Base-by-base conservation (phyloP, 2,329 filamentous ascomycete genomes). In the Plectosphaerella cucumerina region DNA sequence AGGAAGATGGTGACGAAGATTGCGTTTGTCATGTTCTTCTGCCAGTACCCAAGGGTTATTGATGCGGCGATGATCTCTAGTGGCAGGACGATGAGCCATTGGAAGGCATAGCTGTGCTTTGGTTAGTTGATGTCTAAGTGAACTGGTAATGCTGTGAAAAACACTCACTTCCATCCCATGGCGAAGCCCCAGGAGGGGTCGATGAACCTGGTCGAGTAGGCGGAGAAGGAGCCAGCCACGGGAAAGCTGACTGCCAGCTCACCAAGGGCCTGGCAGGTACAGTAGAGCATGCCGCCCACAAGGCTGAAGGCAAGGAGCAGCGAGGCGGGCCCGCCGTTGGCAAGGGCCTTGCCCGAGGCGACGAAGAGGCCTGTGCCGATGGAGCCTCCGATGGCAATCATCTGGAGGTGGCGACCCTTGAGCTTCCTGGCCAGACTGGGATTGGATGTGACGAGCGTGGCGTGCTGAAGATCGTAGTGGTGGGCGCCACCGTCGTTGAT, bases 351-450 rank as follows among this genome's bases (percentile, higher is more conserved):
- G 48, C 89, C 90, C 1, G 89, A 93, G 20, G 89, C 87, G 37
- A 97, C 89, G 65, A 96, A 96, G 3, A 97, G 75, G 57, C 92
- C 91, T 21, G 88, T 92, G 82, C 88, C 89, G 61, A 96, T 96
- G 11, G 89, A 93, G 42, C 92, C 92, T 60, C 91, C 91, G 59
- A 97, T 96, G 14, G 93, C 93, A 75, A 97, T 97, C 93, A 97
- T 97, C 73, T 97, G 92, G 65, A 97, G 66, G 74, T 97, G 93
- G 45, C 91, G 80, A 18, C 85, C 84, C 70, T 95, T 94, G 59
- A 96, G 71, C 66, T 84, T 86, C 62, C 91, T 79, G 47, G 87
- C 83, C 47, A 97, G 76, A 8, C 87, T 84, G 44, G 89, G 86
- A 57, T 85, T 79, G 4, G 89, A 87, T 2, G 90, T 92, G 63